Conservation (phyloP, 2,329 filamentous ascomycete species). For the Pezicula carpinea region DNA sequence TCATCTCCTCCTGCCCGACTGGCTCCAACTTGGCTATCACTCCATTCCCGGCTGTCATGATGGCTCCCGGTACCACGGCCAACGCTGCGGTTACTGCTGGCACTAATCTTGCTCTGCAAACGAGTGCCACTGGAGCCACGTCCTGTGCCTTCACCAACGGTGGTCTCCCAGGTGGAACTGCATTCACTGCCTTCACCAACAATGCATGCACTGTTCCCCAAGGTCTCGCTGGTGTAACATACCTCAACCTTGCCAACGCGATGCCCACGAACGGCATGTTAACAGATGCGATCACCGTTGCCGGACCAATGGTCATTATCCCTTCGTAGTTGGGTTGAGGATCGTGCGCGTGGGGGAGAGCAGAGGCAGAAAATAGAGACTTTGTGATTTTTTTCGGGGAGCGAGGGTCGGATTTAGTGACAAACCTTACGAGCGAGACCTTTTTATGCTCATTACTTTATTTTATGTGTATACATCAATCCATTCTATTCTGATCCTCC, state of each 20-base stretch:
- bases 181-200: slow-evolving; percentile 52
- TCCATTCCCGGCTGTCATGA: slow-evolving; percentile 55
- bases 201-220: slow-evolving; percentile 57
- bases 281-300: slow-evolving; percentile 60
- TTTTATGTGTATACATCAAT: slow-evolving; percentile 12
- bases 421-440: neutral
- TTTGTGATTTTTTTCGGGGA: neutral
- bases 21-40: slow-evolving; percentile 60
- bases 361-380: neutral
- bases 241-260: slow-evolving; percentile 59
- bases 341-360: neutral
- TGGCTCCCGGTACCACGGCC: slow-evolving; percentile 42
- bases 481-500: slow-evolving; percentile 19
- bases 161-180: slow-evolving; percentile 49
- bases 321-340: slow-evolving; percentile 19
- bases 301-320: slow-evolving; percentile 56
- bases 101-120: slow-evolving; percentile 43
- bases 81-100: slow-evolving; percentile 36
- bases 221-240: slow-evolving; percentile 58
- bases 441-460: neutral
- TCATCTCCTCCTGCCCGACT: slow-evolving; percentile 66
- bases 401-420: neutral
- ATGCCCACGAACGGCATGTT: slow-evolving; percentile 46
- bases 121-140: slow-evolving; percentile 46
- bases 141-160: slow-evolving; percentile 67